phyloP scores from a whole-genome alignment of 139 green algal genomes.

The Chlorella sp. region DNA sequence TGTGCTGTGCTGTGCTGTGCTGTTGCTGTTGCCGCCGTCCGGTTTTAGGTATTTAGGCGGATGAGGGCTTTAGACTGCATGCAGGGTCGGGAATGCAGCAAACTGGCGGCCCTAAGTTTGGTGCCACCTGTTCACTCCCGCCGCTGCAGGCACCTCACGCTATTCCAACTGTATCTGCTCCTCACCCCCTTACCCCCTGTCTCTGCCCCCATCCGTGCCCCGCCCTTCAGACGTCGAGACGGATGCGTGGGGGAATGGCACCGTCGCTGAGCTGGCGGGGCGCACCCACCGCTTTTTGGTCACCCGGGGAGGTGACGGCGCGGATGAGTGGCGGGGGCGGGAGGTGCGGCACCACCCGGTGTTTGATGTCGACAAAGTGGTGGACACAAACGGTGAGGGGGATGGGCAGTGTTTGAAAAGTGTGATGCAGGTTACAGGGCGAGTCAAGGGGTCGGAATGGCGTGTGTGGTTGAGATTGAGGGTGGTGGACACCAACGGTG shows the following conservation, averaged over 20 bases:
- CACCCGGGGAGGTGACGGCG: constrained; percentile 71
- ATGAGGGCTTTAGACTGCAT: too few species aligned
- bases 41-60: too few species aligned
- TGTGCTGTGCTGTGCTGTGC: too few species aligned
- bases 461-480: too few species aligned
- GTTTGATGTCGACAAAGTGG: constrained; percentile 38
- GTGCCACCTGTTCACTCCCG: too few species aligned
- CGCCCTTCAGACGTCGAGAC: constrained; percentile 78
- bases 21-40: neutral
- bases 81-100: too few species aligned
- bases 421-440: neutral
- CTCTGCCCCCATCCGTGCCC: neutral
- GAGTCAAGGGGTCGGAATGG: too few species aligned
- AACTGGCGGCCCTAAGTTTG: too few species aligned
- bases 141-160: too few species aligned
- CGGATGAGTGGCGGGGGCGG: constrained; percentile 44
- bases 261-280: constrained; percentile 48
- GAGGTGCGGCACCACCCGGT: neutral
- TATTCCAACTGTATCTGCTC: neutral
- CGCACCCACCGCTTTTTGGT: constrained; percentile 61
- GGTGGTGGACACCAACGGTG: too few species aligned
- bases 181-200: neutral
- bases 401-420: constrained; percentile 26
- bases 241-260: constrained; percentile 64
- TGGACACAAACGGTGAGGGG: constrained; percentile 89